phyloP scores from a whole-genome alignment of 352 stramenopile species.

The Pythium aristosporum region DNA sequence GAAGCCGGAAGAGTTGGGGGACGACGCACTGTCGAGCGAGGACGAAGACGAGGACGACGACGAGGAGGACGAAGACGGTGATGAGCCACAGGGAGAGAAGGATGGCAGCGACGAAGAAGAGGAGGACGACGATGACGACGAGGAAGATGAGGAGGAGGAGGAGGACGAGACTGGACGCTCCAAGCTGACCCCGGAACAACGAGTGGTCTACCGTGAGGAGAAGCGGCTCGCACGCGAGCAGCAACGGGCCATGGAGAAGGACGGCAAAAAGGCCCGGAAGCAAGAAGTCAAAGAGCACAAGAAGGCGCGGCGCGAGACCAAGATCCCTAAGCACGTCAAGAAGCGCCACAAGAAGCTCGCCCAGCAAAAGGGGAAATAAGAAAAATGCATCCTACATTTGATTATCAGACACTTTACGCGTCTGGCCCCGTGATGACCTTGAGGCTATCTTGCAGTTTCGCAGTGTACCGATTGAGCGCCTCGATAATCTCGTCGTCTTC shows the following conservation, averaged over 20 bases:
- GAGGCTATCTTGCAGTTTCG: conserved; percentile 92
- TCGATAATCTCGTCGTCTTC: conserved; percentile 94
- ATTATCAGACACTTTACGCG: conserved; percentile 29
- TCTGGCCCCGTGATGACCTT: conserved; percentile 90
- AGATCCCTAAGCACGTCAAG: conserved; percentile 99
- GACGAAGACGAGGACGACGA: conserved; percentile 52
- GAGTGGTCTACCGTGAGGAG: conserved; percentile 81
- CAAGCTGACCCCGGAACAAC: conserved; percentile 78
- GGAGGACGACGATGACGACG: conserved; percentile 8
- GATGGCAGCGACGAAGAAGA: conserved; percentile 36
- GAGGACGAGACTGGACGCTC: conserved; percentile 40
- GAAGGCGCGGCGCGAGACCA: conserved; percentile 92
- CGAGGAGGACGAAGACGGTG: conserved; percentile 40
- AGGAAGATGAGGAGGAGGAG: conserved; percentile 44
- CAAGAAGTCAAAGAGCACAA: conserved; percentile 94
- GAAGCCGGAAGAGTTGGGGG: conserved; percentile 55
- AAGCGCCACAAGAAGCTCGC: conserved; percentile 96
- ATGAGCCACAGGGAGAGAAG: conserved; percentile 60
- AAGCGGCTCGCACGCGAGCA: conserved; percentile 70
- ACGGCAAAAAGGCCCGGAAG: conserved; percentile 94
- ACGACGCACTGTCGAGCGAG: conserved; percentile 37
- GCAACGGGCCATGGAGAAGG: conserved; percentile 52
- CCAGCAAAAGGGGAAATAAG: conserved; percentile 88
- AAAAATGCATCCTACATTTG: background rate
- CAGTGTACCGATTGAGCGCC: conserved; percentile 91